Evolutionary conservation across 306 rosid genomes (phyloP).

Genomic region (Delonix regia): DNA sequence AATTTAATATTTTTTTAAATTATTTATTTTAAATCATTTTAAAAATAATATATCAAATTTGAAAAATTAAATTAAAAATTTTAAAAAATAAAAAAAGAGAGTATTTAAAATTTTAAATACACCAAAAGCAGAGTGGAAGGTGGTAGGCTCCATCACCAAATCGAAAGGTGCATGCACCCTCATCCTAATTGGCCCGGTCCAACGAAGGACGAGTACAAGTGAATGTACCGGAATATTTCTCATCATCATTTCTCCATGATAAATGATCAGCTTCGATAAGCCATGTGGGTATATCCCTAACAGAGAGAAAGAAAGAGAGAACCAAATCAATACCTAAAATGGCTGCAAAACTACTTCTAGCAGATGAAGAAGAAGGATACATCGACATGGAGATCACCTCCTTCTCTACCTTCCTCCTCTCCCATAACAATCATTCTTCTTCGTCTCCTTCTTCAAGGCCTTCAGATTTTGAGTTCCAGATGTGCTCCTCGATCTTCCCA

Average conservation of each 20-base stretch:
- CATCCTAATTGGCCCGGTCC: too few relatives aligned
- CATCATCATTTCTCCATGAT: slow-evolving; percentile 47
- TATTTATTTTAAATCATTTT: too few relatives aligned
- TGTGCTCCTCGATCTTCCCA: slow-evolving; percentile 56
- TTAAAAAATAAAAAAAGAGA: too few relatives aligned
- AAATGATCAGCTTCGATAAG: slow-evolving; percentile 42
- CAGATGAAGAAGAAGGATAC: slow-evolving; percentile 71
- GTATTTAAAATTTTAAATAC: too few relatives aligned
- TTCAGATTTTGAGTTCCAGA: slow-evolving; percentile 97
- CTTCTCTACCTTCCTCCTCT: slow-evolving; percentile 52
- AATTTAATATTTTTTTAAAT: too few relatives aligned
- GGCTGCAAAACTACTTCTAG: slow-evolving; percentile 54
- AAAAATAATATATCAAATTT: too few relatives aligned
- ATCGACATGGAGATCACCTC: slow-evolving; percentile 89
- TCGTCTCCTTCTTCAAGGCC: slow-evolving; percentile 36
- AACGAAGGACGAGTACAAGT: background rate
- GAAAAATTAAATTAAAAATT: too few relatives aligned
- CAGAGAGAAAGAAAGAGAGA: slow-evolving; percentile 11
- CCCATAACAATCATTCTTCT: too few relatives aligned
- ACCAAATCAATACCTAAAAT: slow-evolving; percentile 35
- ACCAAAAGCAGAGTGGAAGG: too few relatives aligned
- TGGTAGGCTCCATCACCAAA: too few relatives aligned
- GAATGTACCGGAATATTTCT: background rate
- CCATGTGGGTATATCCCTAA: slow-evolving; percentile 29
- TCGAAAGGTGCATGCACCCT: too few relatives aligned